Percentiles rank a stretch among this genome's conserved stretches.
Evolutionary conservation across 2,329 filamentous ascomycete species (phyloP).

Genomic region (Ophiostoma populinum): DNA sequence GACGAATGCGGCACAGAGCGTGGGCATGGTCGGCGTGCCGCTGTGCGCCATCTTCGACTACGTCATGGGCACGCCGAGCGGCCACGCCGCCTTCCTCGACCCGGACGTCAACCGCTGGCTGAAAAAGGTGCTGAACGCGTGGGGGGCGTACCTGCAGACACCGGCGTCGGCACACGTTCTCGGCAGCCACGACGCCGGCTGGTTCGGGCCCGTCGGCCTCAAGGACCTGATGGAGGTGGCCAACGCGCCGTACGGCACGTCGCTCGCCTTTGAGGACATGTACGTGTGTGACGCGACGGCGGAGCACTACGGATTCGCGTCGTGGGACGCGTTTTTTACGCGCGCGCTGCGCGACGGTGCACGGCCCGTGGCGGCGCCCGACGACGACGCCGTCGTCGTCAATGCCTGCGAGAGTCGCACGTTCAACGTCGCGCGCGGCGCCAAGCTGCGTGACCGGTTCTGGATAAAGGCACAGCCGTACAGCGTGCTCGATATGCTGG

Average conservation of each 20-base stretch:
- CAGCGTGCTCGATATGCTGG: constrained; percentile 46
- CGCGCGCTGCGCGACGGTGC: constrained; percentile 33
- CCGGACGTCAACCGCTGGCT: constrained; percentile 35
- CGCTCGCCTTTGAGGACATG: constrained; percentile 37
- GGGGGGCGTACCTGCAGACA: constrained; percentile 36
- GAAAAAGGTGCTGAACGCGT: constrained; percentile 37
- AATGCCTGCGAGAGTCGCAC: constrained; percentile 49
- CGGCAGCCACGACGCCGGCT: constrained; percentile 26
- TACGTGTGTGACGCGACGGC: constrained; percentile 39
- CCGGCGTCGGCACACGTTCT: constrained; percentile 37
- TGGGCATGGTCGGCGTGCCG: constrained; percentile 36
- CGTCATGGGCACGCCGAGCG: constrained; percentile 35
- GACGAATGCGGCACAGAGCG: constrained; percentile 32
- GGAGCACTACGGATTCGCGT: constrained; percentile 41
- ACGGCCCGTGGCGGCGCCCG: constrained; percentile 38
- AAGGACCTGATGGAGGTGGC: constrained; percentile 33
- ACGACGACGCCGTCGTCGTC: constrained; percentile 35
- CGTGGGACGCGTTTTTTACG: constrained; percentile 55
- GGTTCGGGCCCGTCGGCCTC: constrained; percentile 34
- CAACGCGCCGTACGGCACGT: constrained; percentile 25
- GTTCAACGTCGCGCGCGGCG: constrained; percentile 31
- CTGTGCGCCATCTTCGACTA: constrained; percentile 37
- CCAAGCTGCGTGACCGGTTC: constrained; percentile 41
- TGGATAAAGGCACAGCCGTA: constrained; percentile 56
- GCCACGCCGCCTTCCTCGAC: constrained; percentile 36